Base-by-base conservation (phyloP, 2,329 filamentous ascomycete species). In the Pestalotiopsis sp. region DNA sequence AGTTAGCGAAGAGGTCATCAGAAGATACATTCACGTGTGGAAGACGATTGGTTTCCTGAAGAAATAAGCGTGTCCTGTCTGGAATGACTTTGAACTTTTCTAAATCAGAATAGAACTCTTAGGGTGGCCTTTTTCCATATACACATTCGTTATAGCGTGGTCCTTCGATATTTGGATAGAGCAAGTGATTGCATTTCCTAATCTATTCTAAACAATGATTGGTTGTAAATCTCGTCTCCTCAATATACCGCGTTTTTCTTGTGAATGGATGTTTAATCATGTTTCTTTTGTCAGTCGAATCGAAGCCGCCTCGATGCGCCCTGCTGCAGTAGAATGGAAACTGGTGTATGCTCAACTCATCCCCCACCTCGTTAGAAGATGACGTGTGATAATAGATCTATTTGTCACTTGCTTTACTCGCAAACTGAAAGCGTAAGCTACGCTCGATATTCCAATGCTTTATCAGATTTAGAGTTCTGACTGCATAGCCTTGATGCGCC, bases 1-100 rank as follows among this genome's bases (percentile, higher is more conserved):
- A 3, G 73, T 76, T 11, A 68, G 67, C 52, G 72, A 73, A 4
- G 68, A 69, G 17, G 67, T 74, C 20, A 62, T 69, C 23, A 69
- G 68, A 60, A 68, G 65, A 38, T 77, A 73, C 69, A 70, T 76
- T 13, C 41, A 70, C 14, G 69, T 69, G 25, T 77, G 75, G 75
- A 75, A 74, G 61, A 66, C 72, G 45, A 73, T 70, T 61, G 74
- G 75, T 0, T 74, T 73, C 67, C 56, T 75, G 57, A 59, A 59
- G 14, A 59, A 59, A 13, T 59, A 25, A 31, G n/a, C 12, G n/a
- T 49, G 14, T 17, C 41, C 14, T 14, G 13, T 17, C 2, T 1
- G 13, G 4, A 3, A 17, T 49, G 4, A 49, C 12, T 2, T 23
- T 5, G 13, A 13, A 49, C 41, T 5, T 49, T 49, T 14, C 13